Evolutionary conservation across 179 eudicot species (phyloP).

Genomic region (Actinidia arguta): DNA sequence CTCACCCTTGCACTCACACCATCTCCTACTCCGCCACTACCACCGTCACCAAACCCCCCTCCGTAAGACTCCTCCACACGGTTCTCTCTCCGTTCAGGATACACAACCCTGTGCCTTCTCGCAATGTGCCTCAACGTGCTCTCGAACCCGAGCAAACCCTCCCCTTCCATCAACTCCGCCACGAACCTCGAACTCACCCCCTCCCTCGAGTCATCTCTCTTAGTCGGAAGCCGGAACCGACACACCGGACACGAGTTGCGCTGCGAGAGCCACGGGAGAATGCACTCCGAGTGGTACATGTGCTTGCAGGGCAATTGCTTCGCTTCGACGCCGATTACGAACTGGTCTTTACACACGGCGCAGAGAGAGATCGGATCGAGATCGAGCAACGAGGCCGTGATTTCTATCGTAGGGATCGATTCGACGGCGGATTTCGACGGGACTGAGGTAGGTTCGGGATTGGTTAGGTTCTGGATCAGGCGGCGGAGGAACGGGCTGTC

Average conservation of each 20-base stretch:
- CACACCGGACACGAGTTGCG: slow-evolving; percentile 32
- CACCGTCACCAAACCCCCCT: slow-evolving; percentile 12
- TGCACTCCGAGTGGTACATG: slow-evolving; percentile 36
- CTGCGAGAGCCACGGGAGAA: slow-evolving; percentile 35
- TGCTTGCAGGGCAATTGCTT: slow-evolving; percentile 46
- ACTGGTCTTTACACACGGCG: slow-evolving; percentile 41
- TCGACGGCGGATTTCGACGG: slow-evolving; percentile 31
- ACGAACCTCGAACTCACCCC: not conserved
- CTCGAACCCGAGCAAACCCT: slow-evolving; percentile 21
- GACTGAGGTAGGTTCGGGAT: slow-evolving; percentile 8
- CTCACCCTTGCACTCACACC: not conserved
- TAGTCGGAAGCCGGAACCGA: slow-evolving; percentile 14
- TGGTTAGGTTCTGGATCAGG: slow-evolving; percentile 25
- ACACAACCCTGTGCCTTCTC: slow-evolving; percentile 18
- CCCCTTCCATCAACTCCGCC: slow-evolving; percentile 12
- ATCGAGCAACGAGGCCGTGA: slow-evolving; percentile 8
- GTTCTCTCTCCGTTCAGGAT: not conserved
- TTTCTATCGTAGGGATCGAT: slow-evolving; percentile 20
- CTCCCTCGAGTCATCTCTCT: not conserved
- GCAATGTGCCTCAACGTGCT: slow-evolving; percentile 28
- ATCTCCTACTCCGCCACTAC: slow-evolving; percentile 26
- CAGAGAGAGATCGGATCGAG: slow-evolving; percentile 28
- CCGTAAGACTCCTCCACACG: slow-evolving; percentile 16
- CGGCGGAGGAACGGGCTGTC: slow-evolving; percentile 31
- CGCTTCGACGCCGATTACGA: slow-evolving; percentile 19